Percentiles rank a stretch among this genome's conserved stretches.
Evolutionary conservation across 2,329 filamentous ascomycete species (phyloP).

Genomic region (Hypoxylon sp.): DNA sequence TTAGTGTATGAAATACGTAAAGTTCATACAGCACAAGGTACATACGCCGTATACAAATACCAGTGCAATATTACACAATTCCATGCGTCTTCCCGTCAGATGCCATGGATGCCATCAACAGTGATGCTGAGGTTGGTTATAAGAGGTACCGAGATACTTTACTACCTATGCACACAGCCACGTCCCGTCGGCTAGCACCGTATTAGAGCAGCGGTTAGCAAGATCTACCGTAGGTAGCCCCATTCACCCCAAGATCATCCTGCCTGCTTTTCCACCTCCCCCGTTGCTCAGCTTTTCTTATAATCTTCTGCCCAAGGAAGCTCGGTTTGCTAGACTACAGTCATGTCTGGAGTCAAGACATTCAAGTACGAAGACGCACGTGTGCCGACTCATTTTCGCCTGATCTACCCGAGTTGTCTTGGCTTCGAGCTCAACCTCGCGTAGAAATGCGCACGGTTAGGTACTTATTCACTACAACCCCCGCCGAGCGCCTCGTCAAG

Average conservation of each 20-base stretch:
- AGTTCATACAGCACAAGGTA: no score
- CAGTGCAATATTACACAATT: neutral
- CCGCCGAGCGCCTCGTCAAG: conserved; percentile 23
- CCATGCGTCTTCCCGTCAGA: neutral
- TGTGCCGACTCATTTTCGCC: conserved; percentile 11
- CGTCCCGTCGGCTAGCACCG: neutral
- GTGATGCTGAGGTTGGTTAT: no score
- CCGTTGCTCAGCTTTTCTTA: neutral
- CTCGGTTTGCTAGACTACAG: neutral
- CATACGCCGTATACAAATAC: no score
- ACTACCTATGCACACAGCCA: neutral
- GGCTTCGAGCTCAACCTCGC: conserved; percentile 26
- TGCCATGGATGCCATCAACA: no score
- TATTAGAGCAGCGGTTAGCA: no score
- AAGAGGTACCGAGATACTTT: neutral
- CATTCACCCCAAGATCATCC: neutral
- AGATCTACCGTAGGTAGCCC: neutral
- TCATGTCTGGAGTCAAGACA: conserved; percentile 4
- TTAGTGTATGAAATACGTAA: no score
- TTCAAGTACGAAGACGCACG: conserved; percentile 11
- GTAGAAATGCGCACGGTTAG: no score
- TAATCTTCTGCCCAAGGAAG: neutral
- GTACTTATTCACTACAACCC: conserved; percentile 15
- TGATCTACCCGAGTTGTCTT: conserved; percentile 14
- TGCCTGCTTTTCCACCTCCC: neutral